Evolutionary conservation across 257 asterid species (phyloP).

Genomic region (Solanum habrochaites): DNA sequence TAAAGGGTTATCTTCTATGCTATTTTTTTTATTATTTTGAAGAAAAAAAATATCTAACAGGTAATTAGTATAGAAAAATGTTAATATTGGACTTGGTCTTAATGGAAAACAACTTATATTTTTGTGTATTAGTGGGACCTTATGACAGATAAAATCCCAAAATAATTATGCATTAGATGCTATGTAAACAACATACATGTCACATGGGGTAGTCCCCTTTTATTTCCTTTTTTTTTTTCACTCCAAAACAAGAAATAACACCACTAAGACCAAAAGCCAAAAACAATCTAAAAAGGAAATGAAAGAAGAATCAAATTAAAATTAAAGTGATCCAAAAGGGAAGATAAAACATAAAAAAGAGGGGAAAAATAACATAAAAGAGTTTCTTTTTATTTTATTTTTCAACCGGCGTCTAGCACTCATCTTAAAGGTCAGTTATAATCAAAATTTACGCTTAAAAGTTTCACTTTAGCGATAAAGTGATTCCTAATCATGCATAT

Average conservation of each 20-base stretch:
- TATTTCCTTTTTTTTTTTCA: not conserved
- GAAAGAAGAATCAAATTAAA: not conserved
- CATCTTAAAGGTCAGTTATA: not conserved
- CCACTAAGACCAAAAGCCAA: slow-evolving; percentile 3
- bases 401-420: not conserved
- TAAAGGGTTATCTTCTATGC: not conserved
- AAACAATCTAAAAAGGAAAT: not conserved
- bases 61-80: not conserved
- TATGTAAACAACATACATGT: slow-evolving; percentile 28
- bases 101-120: slow-evolving; percentile 9
- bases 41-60: not conserved
- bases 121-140: slow-evolving; percentile 19
- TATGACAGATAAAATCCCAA: slow-evolving; percentile 23
- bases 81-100: not conserved
- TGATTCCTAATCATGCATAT: not conserved
- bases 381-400: not conserved
- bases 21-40: not conserved
- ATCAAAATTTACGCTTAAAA: not conserved
- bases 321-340: not conserved
- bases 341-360: slow-evolving; percentile 4
- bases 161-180: slow-evolving; percentile 28
- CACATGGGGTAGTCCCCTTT: slow-evolving; percentile 29
- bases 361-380: not conserved
- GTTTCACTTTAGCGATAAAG: not conserved
- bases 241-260: slow-evolving; percentile 9